Conservation (phyloP, 148 eudicot genomes). For the Vaccinium corymbosum region DNA sequence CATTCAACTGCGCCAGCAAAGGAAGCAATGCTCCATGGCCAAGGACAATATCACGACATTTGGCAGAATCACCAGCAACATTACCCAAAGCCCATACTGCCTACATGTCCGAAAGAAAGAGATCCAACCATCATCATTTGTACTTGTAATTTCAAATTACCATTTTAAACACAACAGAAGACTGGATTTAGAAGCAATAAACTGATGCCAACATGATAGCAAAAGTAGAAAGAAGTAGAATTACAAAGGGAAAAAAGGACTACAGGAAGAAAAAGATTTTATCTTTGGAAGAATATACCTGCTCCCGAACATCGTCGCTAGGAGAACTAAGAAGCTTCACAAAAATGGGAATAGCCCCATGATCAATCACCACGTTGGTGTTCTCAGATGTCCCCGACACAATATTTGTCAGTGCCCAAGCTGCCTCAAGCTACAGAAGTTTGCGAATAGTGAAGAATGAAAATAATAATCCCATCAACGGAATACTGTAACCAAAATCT, state of each 20-base stretch:
- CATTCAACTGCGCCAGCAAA: constrained; percentile 41
- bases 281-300: constrained; percentile 22
- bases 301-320: constrained; percentile 47
- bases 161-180: neutral
- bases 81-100: constrained; percentile 58
- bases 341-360: constrained; percentile 43
- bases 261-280: neutral
- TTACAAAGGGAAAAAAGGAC: neutral
- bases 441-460: neutral
- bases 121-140: neutral
- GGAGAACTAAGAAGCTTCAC: constrained; percentile 40
- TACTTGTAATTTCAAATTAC: neutral
- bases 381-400: constrained; percentile 49
- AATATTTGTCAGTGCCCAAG: constrained; percentile 42
- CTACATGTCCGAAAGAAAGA: constrained; percentile 18
- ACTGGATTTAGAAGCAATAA: neutral
- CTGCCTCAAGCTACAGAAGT: constrained; percentile 32
- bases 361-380: constrained; percentile 41
- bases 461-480: neutral
- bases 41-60: constrained; percentile 48
- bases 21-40: constrained; percentile 38
- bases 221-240: neutral
- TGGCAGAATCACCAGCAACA: constrained; percentile 51
- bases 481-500: neutral
- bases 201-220: neutral